Percentiles rank a stretch among this genome's conserved stretches.
Evolutionary conservation across 1,139 yeast species (phyloP).

Genomic region (Suhomyces yuchorum): DNA sequence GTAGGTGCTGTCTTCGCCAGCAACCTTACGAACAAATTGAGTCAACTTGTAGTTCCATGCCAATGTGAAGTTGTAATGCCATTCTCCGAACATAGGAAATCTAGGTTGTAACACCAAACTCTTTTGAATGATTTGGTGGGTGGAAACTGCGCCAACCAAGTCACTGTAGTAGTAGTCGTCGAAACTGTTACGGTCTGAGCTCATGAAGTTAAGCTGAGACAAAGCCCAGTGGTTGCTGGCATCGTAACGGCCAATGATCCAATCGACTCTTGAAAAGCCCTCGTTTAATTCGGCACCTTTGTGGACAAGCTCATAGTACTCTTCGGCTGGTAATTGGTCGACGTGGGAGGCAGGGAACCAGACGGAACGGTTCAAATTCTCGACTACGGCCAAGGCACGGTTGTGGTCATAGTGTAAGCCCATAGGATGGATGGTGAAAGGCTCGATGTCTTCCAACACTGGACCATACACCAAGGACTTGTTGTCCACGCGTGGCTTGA

Average conservation of each 20-base stretch:
- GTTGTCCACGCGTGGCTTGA: conserved; percentile 38
- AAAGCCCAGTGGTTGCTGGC: conserved; percentile 48
- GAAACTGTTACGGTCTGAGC: conserved; percentile 46
- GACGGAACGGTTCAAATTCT: conserved; percentile 65
- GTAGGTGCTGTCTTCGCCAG: conserved; percentile 52
- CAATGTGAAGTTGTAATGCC: conserved; percentile 93
- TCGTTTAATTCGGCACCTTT: conserved; percentile 65
- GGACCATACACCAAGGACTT: conserved; percentile 61
- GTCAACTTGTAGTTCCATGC: conserved; percentile 78
- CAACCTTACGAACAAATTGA: conserved; percentile 50
- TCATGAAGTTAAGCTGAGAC: conserved; percentile 57
- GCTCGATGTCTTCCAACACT: conserved; percentile 36
- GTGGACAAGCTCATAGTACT: conserved; percentile 80
- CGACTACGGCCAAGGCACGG: conserved; percentile 63
- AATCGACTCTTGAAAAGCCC: conserved; percentile 80
- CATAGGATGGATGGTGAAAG: conserved; percentile 52
- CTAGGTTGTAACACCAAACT: conserved; percentile 76
- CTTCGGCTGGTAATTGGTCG: conserved; percentile 61
- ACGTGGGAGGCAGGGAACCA: conserved; percentile 61
- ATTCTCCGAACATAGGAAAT: conserved; percentile 91
- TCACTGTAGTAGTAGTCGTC: conserved; percentile 79
- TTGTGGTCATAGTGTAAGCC: conserved; percentile 67
- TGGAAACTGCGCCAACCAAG: conserved; percentile 92
- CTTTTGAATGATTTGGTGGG: conserved; percentile 55
- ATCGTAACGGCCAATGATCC: conserved; percentile 58